Evolutionary conservation across 2,329 filamentous ascomycete genomes (phyloP).

Genomic region (Pestalotiopsis sp.): DNA sequence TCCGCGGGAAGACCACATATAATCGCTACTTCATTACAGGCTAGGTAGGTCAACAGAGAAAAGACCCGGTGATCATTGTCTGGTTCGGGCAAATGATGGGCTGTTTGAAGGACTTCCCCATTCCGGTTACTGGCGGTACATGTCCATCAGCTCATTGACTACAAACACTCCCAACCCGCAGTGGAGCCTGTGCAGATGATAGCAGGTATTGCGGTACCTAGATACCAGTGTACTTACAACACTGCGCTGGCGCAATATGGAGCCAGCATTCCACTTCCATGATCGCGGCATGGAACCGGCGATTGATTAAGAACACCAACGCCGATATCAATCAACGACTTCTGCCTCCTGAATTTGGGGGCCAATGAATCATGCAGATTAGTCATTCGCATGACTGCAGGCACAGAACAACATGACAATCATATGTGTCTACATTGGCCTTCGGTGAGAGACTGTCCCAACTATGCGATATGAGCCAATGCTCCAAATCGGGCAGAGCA

Average conservation of each 20-base stretch:
- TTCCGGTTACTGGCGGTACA: neutral
- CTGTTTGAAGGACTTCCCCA: neutral
- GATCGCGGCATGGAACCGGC: neutral
- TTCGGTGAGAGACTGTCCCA: neutral
- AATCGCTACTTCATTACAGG: neutral
- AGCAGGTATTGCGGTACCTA: neutral
- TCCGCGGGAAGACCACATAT: neutral
- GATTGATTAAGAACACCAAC: neutral
- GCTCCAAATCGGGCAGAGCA: neutral
- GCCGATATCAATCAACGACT: neutral
- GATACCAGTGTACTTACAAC: neutral
- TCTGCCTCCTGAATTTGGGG: neutral
- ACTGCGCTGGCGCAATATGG: neutral
- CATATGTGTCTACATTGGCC: neutral
- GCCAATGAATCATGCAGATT: neutral
- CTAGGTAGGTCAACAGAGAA: neutral
- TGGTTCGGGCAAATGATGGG: neutral
- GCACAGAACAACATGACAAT: neutral
- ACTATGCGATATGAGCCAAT: neutral
- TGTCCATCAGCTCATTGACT: neutral
- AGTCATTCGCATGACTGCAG: neutral
- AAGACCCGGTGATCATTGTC: neutral
- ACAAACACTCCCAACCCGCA: neutral
- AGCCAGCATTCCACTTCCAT: neutral
- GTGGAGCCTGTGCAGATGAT: neutral